A percentile compares a stretch with the other conserved stretches of the same genome.
phyloP scores from a whole-genome alignment of 2,329 filamentous ascomycete genomes.

The Xylaria sp. region DNA sequence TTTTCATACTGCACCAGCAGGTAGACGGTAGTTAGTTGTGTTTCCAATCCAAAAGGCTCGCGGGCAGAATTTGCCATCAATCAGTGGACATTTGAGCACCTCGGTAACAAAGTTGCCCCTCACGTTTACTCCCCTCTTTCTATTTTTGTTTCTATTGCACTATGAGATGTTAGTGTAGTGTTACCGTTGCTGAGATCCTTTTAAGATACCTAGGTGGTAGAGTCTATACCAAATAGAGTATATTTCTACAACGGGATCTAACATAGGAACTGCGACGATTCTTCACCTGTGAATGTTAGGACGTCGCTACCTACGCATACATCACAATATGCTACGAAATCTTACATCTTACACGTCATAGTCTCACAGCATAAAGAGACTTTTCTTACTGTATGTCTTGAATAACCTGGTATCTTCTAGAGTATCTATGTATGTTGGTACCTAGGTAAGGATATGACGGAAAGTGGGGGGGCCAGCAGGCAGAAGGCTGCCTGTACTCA shows the following conservation, averaged over 20 bases:
- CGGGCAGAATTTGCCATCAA: background rate
- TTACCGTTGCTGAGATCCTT: slow-evolving; percentile 9
- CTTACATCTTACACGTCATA: background rate
- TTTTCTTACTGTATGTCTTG: background rate
- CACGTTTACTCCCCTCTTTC: background rate
- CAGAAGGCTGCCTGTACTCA: background rate
- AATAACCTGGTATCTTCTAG: too few relatives aligned
- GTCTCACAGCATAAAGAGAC: background rate
- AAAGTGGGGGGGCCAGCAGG: background rate
- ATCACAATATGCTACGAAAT: background rate
- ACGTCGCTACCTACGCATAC: background rate
- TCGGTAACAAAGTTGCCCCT: background rate
- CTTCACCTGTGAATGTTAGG: background rate
- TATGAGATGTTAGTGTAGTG: background rate
- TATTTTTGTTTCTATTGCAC: background rate
- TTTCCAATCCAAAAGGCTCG: background rate
- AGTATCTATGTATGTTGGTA: too few relatives aligned
- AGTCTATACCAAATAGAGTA: background rate
- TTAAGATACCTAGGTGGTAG: background rate
- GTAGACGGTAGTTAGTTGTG: background rate
- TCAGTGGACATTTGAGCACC: background rate
- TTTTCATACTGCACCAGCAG: background rate
- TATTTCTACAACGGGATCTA: background rate
- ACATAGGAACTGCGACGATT: background rate
- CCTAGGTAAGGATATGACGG: background rate